Conservation (phyloP, 2,329 filamentous ascomycete species). For the Helotiales sp. region DNA sequence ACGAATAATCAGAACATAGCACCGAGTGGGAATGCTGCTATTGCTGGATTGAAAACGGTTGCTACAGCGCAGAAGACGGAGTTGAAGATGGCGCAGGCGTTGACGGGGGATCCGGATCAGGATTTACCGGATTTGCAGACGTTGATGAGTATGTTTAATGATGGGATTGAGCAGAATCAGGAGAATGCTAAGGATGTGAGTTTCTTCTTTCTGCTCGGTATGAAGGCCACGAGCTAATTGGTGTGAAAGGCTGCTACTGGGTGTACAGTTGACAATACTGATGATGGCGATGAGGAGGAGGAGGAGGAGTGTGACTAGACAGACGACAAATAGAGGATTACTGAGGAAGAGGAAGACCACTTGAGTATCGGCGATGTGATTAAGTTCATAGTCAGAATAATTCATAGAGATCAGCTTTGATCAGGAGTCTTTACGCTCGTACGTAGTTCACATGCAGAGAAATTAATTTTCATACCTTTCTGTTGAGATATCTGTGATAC, state of each 20-base stretch:
- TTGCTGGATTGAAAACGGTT: constrained; percentile 18
- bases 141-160: constrained; percentile 14
- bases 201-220: background rate
- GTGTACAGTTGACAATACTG: background rate
- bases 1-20: constrained; percentile 18
- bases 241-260: background rate
- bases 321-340: no score
- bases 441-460: no score
- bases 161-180: constrained; percentile 21
- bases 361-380: no score
- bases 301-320: background rate
- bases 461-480: no score
- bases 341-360: no score
- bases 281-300: background rate
- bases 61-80: constrained; percentile 15
- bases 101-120: constrained; percentile 13
- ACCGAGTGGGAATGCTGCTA: constrained; percentile 11
- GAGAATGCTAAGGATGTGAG: constrained; percentile 22
- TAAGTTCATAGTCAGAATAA: no score
- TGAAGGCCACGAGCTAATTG: background rate
- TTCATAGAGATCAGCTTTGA: no score
- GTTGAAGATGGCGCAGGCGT: constrained; percentile 13
- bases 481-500: no score
- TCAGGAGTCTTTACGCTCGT: no score
- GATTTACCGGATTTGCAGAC: constrained; percentile 11